Percentiles rank a stretch among this genome's conserved stretches.
Evolutionary conservation across 768 basidiomycete genomes (phyloP).

Genomic region (Lactarius indigo): DNA sequence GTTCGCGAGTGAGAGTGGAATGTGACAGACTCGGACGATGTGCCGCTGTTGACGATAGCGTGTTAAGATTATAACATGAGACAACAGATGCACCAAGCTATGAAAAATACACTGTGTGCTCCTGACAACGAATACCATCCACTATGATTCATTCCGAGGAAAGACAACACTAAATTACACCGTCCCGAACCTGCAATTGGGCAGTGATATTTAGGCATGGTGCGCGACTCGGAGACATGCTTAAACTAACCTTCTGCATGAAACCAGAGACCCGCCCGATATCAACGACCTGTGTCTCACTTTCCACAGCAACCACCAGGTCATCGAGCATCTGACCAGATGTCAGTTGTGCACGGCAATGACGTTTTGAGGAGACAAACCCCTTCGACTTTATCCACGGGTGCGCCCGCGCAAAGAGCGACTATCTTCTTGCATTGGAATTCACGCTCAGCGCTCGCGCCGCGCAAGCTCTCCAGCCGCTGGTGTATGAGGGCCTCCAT

Average conservation of each 20-base stretch:
- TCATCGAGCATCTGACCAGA: conserved; percentile 71
- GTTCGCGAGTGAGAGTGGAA: conserved; percentile 59
- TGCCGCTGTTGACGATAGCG: conserved; percentile 8
- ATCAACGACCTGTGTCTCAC: conserved; percentile 78
- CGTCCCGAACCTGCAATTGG: conserved; percentile 51
- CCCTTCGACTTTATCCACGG: conserved; percentile 84
- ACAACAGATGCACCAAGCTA: conserved; percentile 21
- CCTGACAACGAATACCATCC: conserved; percentile 6
- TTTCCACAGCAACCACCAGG: conserved; percentile 83
- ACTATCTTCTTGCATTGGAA: conserved; percentile 91
- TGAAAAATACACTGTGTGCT: conserved; percentile 21
- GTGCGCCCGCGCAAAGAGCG: conserved; percentile 81
- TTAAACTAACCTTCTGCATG: conserved; percentile 74
- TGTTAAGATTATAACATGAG: conserved; percentile 22
- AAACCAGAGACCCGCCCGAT: conserved; percentile 84
- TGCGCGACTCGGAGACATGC: neutral
- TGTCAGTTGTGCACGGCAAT: conserved; percentile 14
- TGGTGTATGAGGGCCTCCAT: conserved; percentile 71
- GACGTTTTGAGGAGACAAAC: conserved; percentile 43
- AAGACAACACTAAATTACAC: conserved; percentile 45
- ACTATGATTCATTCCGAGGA: neutral
- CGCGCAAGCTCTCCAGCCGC: conserved; percentile 66
- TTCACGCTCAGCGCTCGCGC: conserved; percentile 83
- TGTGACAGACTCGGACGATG: conserved; percentile 5
- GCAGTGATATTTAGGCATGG: neutral